A percentile compares a stretch with the other conserved stretches of the same genome.
Evolutionary conservation across 2,329 filamentous ascomycete genomes (phyloP).

Genomic region (Elsinoe necatrix): DNA sequence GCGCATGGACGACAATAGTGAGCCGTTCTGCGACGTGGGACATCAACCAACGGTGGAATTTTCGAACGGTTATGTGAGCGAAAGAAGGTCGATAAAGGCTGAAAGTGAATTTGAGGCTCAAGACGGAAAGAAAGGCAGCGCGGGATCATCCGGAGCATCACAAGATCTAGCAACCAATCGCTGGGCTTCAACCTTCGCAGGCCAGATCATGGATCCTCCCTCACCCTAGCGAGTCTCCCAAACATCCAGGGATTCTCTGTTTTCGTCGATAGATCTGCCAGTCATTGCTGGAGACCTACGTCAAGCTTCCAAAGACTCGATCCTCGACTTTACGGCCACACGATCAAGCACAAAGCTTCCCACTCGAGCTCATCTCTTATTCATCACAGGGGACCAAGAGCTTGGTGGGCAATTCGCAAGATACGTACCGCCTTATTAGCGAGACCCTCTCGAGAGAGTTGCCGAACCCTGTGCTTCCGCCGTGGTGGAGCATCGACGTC

Average conservation of each 20-base stretch:
- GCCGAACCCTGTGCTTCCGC: constrained; percentile 14
- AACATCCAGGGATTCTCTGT: background rate
- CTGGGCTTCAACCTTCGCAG: background rate
- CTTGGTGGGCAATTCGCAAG: constrained; percentile 13
- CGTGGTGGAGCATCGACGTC: constrained; percentile 11
- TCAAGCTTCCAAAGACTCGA: background rate
- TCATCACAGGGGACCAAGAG: background rate
- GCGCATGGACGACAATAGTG: constrained; percentile 13
- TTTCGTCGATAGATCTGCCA: background rate
- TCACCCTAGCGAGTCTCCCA: constrained; percentile 4
- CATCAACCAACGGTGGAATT: constrained; percentile 11
- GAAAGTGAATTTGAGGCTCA: background rate
- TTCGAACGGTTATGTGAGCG: background rate
- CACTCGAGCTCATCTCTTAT: background rate
- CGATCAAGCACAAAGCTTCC: background rate
- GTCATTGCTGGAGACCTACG: background rate
- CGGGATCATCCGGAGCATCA: constrained; percentile 1
- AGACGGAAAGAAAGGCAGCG: constrained; percentile 7
- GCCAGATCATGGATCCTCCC: constrained; percentile 2
- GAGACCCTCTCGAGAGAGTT: constrained; percentile 7
- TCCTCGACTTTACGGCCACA: background rate
- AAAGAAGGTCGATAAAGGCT: background rate
- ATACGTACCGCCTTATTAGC: constrained; percentile 14
- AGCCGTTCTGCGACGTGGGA: constrained; percentile 13
- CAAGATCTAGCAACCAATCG: background rate